Conservation (phyloP, 2,329 filamentous ascomycete species). For the Fusarium palustre region DNA sequence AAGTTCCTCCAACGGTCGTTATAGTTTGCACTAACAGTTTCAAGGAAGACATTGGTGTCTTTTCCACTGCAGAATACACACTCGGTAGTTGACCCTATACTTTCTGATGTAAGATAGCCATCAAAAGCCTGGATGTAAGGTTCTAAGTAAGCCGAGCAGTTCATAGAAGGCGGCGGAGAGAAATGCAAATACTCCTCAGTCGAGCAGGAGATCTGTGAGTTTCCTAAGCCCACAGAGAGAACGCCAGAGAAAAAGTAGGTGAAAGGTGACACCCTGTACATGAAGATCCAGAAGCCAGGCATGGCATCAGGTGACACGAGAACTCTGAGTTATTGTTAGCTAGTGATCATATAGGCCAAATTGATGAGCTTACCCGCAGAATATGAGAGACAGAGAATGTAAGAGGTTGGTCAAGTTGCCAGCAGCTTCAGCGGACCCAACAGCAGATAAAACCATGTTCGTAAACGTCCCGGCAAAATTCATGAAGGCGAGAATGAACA, state of each 20-base stretch:
- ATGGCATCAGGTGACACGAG: conserved; percentile 58
- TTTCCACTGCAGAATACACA: conserved; percentile 69
- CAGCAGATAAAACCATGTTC: conserved; percentile 71
- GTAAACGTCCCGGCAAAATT: conserved; percentile 76
- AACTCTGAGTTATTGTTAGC: background rate
- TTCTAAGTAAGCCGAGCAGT: conserved; percentile 70
- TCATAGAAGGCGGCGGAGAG: conserved; percentile 66
- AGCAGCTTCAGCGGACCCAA: conserved; percentile 73
- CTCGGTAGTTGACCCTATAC: conserved; percentile 53
- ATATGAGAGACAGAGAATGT: conserved; percentile 70
- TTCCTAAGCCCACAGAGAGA: conserved; percentile 76
- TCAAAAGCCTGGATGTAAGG: conserved; percentile 61
- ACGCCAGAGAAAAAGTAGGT: conserved; percentile 83
- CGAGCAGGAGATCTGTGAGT: conserved; percentile 73
- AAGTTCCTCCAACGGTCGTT: conserved; percentile 75
- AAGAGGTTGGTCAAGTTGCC: conserved; percentile 74
- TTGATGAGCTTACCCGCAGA: conserved; percentile 30
- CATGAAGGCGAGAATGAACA: conserved; percentile 72
- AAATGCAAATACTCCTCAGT: conserved; percentile 77
- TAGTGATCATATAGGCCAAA: fast-evolving
- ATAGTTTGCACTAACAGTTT: conserved; percentile 64
- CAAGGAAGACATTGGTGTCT: conserved; percentile 65
- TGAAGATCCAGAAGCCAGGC: conserved; percentile 62
- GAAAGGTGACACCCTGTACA: conserved; percentile 81
- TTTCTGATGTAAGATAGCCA: conserved; percentile 65